Evolutionary conservation across 139 green algal species (phyloP), one percentile per base, ranked within the genome.

Genomic region (Klebsormidium nitens): DNA sequence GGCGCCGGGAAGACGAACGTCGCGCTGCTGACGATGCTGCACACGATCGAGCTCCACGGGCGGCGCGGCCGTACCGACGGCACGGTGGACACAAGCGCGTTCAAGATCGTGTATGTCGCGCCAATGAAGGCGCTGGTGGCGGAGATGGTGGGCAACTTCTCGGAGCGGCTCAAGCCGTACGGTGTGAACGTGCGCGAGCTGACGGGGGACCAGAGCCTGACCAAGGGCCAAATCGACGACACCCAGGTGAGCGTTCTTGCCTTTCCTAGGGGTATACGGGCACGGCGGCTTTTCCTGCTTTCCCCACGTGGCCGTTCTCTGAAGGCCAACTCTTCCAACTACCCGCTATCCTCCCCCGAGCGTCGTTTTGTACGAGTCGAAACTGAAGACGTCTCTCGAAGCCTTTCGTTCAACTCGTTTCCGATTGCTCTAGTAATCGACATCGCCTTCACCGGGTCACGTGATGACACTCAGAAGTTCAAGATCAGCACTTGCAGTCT

Each of bases 61-160:
- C 72, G 75, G 1, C 57, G 80, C 19, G n/a, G n/a, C n/a, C n/a
- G n/a, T n/a, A 31, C 59, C 4, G 92, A 97, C 72, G 91, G 90
- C 50, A 81, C 65, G 48, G 74, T 98, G 4, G 88, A 98, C 89
- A 87, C 74, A 46, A 52, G 69, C 11, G 62, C 42, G 5, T 77
- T 77, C 50, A 77, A 77, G 81, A 90, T 97, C 29, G 92, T 99
- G 48, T 98, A 99, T 75, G 89, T 99, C 1, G 94, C 93, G 11
- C 94, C 94, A 56, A 98, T 98, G 93, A 97, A 97, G 84, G 93
- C 93, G 40, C 83, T 98, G 71, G 93, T 98, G 48, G 91, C 94
- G 14, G 93, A 98, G 86, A 95, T 98, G 89, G 93, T 98, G 28
- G 93, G 93, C 67, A 98, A 95, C 79, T 44, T 84, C 17, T 50